Evolutionary conservation across 371 early-diverging fungal genomes (phyloP).

Genomic region (Dichotomocladium elegans): DNA sequence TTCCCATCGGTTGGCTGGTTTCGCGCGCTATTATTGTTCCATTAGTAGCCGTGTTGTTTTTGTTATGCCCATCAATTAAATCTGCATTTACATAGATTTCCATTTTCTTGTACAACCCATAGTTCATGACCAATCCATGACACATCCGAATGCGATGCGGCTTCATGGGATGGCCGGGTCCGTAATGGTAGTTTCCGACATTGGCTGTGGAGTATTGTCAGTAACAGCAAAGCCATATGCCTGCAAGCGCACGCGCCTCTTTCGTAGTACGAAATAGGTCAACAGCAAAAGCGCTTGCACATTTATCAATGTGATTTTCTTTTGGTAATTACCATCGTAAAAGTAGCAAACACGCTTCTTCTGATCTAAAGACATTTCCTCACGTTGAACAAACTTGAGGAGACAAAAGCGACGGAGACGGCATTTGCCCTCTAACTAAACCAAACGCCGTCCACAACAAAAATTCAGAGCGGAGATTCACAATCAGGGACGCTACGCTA

Average conservation of each 20-base stretch:
- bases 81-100: constrained; percentile 39
- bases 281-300: too few relatives aligned
- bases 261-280: too few relatives aligned
- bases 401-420: too few relatives aligned
- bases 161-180: constrained; percentile 93
- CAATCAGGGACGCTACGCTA: too few relatives aligned
- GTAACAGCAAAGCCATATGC: background rate
- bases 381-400: too few relatives aligned
- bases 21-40: constrained; percentile 41
- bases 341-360: constrained; percentile 55
- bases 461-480: too few relatives aligned
- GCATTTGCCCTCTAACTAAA: too few relatives aligned
- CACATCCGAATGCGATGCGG: constrained; percentile 93
- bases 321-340: constrained; percentile 41
- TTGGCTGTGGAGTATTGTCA: constrained; percentile 30
- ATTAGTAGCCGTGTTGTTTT: background rate
- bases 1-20: constrained; percentile 80
- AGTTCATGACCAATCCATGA: constrained; percentile 87
- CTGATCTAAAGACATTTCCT: constrained; percentile 39
- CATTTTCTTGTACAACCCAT: constrained; percentile 89
- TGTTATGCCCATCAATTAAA: background rate
- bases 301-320: too few relatives aligned
- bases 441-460: too few relatives aligned
- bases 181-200: constrained; percentile 68
- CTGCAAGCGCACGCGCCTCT: too few relatives aligned